These are phyloP conservation scores for Aspergillus melleus DNA, from an alignment of 2,329 filamentous ascomycete genomes.

Conservation along the genomic window DNA sequence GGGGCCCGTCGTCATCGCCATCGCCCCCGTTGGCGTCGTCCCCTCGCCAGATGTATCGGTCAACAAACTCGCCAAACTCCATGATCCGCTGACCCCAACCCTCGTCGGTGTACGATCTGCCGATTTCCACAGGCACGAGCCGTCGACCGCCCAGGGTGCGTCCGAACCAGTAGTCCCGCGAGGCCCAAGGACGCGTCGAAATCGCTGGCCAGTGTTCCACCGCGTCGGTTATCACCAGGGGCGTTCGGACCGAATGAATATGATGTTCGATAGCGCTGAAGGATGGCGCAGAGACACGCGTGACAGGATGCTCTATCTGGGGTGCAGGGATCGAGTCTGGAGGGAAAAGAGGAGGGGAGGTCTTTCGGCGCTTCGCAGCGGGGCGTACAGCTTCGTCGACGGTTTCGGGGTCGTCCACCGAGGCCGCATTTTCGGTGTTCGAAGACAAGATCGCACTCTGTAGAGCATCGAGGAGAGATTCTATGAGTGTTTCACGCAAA, in stretches of 20 bases:
- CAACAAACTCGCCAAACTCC: conserved; percentile 70
- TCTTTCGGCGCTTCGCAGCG: conserved; percentile 33
- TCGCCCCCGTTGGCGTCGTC: conserved; percentile 11
- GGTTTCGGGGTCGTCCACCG: background rate
- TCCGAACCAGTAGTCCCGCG: conserved; percentile 70
- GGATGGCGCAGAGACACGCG: conserved; percentile 47
- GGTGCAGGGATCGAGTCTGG: conserved; percentile 34
- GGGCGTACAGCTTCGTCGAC: conserved; percentile 1
- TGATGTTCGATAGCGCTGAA: conserved; percentile 64
- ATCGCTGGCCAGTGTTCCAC: conserved; percentile 76
- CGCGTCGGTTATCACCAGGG: conserved; percentile 68
- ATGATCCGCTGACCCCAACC: conserved; percentile 83
- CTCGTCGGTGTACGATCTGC: conserved; percentile 81
- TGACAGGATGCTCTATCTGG: conserved; percentile 37
- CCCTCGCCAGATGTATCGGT: conserved; percentile 54
- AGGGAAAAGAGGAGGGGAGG: conserved; percentile 35
- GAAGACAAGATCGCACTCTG: conserved; percentile 21
- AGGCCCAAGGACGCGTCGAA: conserved; percentile 66
- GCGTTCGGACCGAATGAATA: conserved; percentile 52
- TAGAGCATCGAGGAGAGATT: conserved; percentile 36
- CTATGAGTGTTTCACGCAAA: conserved; percentile 50
- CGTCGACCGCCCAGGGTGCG: conserved; percentile 74
- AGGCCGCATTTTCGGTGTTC: background rate
- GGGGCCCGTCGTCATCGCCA: conserved; percentile 16
- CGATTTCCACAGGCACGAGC: conserved; percentile 82